Evolutionary conservation across 1,284 basidiomycete genomes (phyloP).

Genomic region (Heterobasidion occidentale): DNA sequence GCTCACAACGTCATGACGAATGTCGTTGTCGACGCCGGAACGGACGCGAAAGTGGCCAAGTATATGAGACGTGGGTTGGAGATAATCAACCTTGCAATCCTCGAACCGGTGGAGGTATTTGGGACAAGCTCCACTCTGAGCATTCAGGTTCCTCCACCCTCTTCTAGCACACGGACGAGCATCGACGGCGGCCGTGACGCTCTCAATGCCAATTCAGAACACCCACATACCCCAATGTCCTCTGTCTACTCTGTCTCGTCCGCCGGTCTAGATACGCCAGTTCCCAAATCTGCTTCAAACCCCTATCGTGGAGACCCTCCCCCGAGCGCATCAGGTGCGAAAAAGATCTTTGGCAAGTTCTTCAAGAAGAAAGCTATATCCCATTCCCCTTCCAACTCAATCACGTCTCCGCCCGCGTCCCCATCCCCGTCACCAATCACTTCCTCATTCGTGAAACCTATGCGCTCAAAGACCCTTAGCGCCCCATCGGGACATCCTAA

Average conservation of each 20-base stretch:
- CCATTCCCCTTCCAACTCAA: slow-evolving; percentile 1
- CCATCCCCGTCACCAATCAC: slow-evolving; percentile 10
- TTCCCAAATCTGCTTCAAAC: background rate
- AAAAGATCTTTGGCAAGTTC: slow-evolving; percentile 67
- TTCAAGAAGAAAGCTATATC: slow-evolving; percentile 54
- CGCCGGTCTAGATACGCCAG: slow-evolving; percentile 18
- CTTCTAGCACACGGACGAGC: slow-evolving; percentile 13
- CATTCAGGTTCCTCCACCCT: background rate
- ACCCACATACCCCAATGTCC: slow-evolving; percentile 26
- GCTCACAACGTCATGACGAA: slow-evolving; percentile 93
- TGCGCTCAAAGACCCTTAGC: slow-evolving; percentile 8
- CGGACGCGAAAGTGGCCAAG: slow-evolving; percentile 90
- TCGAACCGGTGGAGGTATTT: slow-evolving; percentile 80
- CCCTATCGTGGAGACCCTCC: slow-evolving; percentile 15
- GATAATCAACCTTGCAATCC: slow-evolving; percentile 65
- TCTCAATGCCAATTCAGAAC: slow-evolving; percentile 7
- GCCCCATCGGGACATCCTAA: slow-evolving; percentile 10
- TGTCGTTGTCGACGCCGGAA: slow-evolving; percentile 86
- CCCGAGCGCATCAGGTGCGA: slow-evolving; percentile 25
- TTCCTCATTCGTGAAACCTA: slow-evolving; percentile 3
- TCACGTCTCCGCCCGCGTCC: slow-evolving; percentile 12
- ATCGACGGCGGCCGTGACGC: background rate
- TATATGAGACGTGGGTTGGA: slow-evolving; percentile 84
- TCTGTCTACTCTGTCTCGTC: slow-evolving; percentile 32
- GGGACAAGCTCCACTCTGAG: slow-evolving; percentile 5